Base-by-base conservation (phyloP, 2,329 filamentous ascomycete genomes). In the Pezicula neosporulosa region DNA sequence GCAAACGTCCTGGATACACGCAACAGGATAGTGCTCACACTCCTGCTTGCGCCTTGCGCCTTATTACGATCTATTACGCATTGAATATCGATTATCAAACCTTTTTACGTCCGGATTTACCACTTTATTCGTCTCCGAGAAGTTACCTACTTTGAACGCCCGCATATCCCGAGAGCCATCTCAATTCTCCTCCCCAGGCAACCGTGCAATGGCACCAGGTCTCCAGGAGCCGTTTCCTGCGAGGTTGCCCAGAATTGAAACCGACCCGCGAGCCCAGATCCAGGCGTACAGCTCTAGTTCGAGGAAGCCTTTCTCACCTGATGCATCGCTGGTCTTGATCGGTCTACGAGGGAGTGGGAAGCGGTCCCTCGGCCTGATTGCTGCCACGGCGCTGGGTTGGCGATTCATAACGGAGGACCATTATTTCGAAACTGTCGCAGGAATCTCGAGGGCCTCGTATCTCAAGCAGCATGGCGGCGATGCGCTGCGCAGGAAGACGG, bases 301-400 rank as follows among this genome's bases (percentile, higher is more conserved):
- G 8, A 44, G 42, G n/a, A 44, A 44, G 27, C 27, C 27, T 13
- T 44, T 44, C 27, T 24, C 74, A 8, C 66, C 75, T 8, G 77
- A 86, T 71, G 82, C 84, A 2, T 89, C 87, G 1, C 80, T 90
- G 46, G 77, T 89, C 6, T 73, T 90, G 18, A 77, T 87, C 18
- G 87, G 87, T 2, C 81, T 89, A 51, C 80, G 84, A 9, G 87
- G 86, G 13, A 81, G 84, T 5, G 87, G 87, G 21, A 90, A 90
- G 66, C 87, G 85, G 1, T 89, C 85, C 1, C 71, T 90, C 13
- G 87, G 83, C 13, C 78, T 90, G 44, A 88, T 90, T 55, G 83
- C 86, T 3, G 86, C 85, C 0, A 81, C 83, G 5, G 83, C 84
- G 21, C 82, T 87, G 67, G 79, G 81, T 49, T 75, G 84, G 37